Conservation (phyloP, 192 early-diverging fungal genomes). For the Gorgonomyces haynaldii region DNA sequence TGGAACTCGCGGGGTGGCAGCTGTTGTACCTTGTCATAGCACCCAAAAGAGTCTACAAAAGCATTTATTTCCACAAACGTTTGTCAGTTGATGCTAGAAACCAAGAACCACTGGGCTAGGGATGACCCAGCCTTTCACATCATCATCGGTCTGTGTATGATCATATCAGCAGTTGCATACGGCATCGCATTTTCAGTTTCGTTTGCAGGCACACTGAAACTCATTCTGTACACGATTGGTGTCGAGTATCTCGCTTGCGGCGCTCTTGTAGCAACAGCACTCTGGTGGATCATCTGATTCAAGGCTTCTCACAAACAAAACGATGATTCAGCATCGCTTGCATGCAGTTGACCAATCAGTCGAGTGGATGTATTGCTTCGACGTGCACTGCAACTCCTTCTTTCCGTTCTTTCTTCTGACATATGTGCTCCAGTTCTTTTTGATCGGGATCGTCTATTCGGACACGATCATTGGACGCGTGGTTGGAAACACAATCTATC, state of each 20-base stretch:
- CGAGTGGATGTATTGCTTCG: slow-evolving; percentile 94
- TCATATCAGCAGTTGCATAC: slow-evolving; percentile 64
- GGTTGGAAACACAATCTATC: slow-evolving; percentile 82
- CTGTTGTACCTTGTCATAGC: slow-evolving; percentile 75
- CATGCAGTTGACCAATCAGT: slow-evolving; percentile 78
- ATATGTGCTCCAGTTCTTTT: slow-evolving; percentile 88
- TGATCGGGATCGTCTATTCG: slow-evolving; percentile 69
- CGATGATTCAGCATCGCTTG: slow-evolving; percentile 60
- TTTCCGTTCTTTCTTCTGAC: slow-evolving; percentile 77
- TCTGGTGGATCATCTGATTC: slow-evolving; percentile 45
- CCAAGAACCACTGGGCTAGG: slow-evolving; percentile 96
- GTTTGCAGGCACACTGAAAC: slow-evolving; percentile 52
- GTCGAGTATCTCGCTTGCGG: slow-evolving; percentile 73
- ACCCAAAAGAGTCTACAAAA: slow-evolving; percentile 80
- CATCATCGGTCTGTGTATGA: slow-evolving; percentile 52
- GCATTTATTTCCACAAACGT: slow-evolving; percentile 96
- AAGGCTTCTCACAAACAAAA: slow-evolving; percentile 68
- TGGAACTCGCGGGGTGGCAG: slow-evolving; percentile 81
- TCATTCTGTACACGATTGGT: slow-evolving; percentile 71
- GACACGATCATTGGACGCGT: slow-evolving; percentile 70
- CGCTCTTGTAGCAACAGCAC: slow-evolving; percentile 50
- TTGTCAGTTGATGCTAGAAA: slow-evolving; percentile 52
- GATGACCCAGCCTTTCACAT: slow-evolving; percentile 94
- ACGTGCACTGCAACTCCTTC: slow-evolving; percentile 95
- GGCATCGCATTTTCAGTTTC: slow-evolving; percentile 64